These are phyloP conservation scores for Mycosphaerella arachidis DNA, from an alignment of 2,329 filamentous ascomycete genomes.

Conservation along the genomic window DNA sequence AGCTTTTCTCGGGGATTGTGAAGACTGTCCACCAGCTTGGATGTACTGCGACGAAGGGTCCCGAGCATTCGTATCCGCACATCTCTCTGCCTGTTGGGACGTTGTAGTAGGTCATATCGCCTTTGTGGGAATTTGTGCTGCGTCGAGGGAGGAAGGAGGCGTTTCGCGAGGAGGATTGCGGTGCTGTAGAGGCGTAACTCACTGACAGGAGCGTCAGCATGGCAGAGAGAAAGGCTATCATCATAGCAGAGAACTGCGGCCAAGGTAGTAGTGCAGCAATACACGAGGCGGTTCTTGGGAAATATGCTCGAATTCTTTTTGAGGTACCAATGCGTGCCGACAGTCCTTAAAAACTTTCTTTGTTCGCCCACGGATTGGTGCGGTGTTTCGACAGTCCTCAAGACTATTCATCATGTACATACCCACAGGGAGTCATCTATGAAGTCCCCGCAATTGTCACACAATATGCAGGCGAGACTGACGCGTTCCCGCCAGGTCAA, in stretches of 20 bases:
- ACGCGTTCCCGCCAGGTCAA: not conserved
- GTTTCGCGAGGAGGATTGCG: not conserved
- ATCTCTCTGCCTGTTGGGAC: not conserved
- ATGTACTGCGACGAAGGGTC: not conserved
- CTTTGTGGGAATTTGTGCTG: not conserved
- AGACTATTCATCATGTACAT: not conserved
- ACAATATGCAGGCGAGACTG: not conserved
- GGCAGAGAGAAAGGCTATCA: not conserved
- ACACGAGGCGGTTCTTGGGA: not conserved
- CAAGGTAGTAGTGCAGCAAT: not conserved
- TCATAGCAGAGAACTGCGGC: not conserved
- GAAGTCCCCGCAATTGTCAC: not conserved
- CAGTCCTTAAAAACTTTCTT: not conserved
- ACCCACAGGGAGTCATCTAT: not conserved
- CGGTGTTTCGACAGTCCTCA: not conserved
- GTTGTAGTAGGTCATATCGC: not conserved
- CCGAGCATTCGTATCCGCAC: conserved; percentile 1
- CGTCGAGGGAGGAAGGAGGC: not conserved
- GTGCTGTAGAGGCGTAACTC: not conserved
- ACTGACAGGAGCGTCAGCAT: not conserved
- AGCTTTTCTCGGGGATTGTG: not conserved
- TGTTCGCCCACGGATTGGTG: not conserved
- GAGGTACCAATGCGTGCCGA: not conserved
- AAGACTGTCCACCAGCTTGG: not conserved
- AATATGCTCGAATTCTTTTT: not conserved